Percentiles rank a stretch among this genome's conserved stretches.
Evolutionary conservation across 192 early-diverging fungal genomes (phyloP).

Genomic region (Umbelopsis ramanniana): DNA sequence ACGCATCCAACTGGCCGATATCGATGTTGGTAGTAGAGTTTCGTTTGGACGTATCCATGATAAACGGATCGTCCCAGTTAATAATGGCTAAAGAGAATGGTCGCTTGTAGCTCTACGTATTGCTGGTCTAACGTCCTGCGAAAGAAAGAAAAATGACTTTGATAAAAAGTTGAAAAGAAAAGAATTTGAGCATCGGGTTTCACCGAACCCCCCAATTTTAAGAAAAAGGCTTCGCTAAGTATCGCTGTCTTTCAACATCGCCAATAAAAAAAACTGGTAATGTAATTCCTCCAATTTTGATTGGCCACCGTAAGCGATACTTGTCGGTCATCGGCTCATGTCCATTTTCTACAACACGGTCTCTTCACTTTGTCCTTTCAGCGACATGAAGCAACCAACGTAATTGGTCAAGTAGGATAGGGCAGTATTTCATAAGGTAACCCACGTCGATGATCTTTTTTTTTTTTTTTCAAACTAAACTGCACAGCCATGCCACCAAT

Average conservation of each 20-base stretch:
- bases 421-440: neutral
- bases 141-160: neutral
- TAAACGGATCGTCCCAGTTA: neutral
- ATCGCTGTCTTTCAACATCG: neutral
- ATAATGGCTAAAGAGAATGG: neutral
- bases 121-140: neutral
- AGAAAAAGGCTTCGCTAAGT: neutral
- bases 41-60: conserved; percentile 12
- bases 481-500: neutral
- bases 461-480: neutral
- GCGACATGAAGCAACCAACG: neutral
- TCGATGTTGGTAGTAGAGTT: neutral
- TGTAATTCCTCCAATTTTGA: neutral
- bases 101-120: neutral
- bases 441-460: neutral
- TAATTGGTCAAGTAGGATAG: neutral
- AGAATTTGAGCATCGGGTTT: neutral
- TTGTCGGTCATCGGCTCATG: neutral
- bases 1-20: neutral
- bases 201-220: neutral
- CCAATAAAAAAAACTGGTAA: neutral
- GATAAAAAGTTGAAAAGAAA: too few relatives aligned
- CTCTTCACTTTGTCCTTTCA: neutral
- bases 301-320: neutral
- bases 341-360: neutral